A percentile compares a stretch with the other conserved stretches of the same genome.
Conservation (phyloP, 345 rosid genomes). For the Eucalyptus regnans region DNA sequence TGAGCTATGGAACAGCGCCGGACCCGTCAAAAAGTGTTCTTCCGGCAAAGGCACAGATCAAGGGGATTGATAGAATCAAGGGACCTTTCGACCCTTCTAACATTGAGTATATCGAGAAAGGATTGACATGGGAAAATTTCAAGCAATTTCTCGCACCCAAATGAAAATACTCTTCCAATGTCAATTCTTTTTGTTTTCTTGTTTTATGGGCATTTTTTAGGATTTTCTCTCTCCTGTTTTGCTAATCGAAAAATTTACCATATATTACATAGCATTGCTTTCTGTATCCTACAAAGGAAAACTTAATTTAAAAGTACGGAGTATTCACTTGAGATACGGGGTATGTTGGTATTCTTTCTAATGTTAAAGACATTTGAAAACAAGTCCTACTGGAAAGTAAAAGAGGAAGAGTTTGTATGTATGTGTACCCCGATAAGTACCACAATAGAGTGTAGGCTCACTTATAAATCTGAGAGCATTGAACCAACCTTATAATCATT, state of each 20-base stretch:
- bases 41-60: slow-evolving; percentile 63
- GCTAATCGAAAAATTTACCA: not conserved
- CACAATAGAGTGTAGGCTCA: not conserved
- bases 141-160: not conserved
- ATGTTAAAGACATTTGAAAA: not conserved
- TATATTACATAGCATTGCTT: not conserved
- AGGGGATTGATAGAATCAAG: slow-evolving; percentile 46
- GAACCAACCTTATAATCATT: not conserved
- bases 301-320: accelerated
- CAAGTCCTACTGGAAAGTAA: not conserved
- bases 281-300: not conserved
- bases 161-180: not conserved
- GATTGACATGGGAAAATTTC: slow-evolving; percentile 24
- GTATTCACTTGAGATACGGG: not conserved
- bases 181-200: not conserved
- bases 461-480: not conserved
- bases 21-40: slow-evolving; percentile 76
- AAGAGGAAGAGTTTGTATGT: not conserved
- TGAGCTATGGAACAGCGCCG: slow-evolving; percentile 57
- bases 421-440: accelerated
- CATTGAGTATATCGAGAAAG: slow-evolving; percentile 48
- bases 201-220: not conserved
- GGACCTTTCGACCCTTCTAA: slow-evolving; percentile 82
- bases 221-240: not conserved
- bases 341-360: not conserved